Conservation (phyloP, 2,329 filamentous ascomycete genomes). For the Colletotrichum sp. region DNA sequence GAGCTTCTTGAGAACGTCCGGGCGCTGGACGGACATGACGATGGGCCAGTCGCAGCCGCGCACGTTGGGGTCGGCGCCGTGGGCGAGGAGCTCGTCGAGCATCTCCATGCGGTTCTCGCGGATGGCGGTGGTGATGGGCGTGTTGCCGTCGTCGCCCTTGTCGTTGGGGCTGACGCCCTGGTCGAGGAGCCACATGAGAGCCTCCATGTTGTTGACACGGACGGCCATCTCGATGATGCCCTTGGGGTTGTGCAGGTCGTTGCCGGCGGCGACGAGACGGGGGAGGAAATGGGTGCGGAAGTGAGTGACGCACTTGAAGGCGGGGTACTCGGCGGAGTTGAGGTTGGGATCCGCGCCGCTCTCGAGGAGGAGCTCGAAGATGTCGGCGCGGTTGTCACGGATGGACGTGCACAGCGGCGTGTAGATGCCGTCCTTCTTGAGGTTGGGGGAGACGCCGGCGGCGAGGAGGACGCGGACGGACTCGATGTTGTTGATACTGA, state of each 20-base stretch:
- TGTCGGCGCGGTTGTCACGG: slow-evolving; percentile 67
- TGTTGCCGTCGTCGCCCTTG: slow-evolving; percentile 60
- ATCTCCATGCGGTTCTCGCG: slow-evolving; percentile 63
- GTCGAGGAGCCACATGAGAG: slow-evolving; percentile 64
- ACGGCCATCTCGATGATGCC: slow-evolving; percentile 72
- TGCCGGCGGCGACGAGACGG: slow-evolving; percentile 64
- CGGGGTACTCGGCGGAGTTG: slow-evolving; percentile 67
- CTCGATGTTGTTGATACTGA: slow-evolving; percentile 68
- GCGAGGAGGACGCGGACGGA: slow-evolving; percentile 62
- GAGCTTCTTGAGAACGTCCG: slow-evolving; percentile 63
- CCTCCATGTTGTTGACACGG: slow-evolving; percentile 64
- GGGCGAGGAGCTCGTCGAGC: slow-evolving; percentile 61
- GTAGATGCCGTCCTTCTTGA: slow-evolving; percentile 69
- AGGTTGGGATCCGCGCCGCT: slow-evolving; percentile 68
- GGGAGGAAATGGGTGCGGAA: slow-evolving; percentile 66
- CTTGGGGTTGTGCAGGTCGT: slow-evolving; percentile 62
- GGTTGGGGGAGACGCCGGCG: slow-evolving; percentile 64
- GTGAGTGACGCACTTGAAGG: slow-evolving; percentile 73
- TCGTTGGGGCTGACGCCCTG: slow-evolving; percentile 66
- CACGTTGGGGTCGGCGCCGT: slow-evolving; percentile 66
- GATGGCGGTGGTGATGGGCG: slow-evolving; percentile 71
- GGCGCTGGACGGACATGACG: slow-evolving; percentile 70
- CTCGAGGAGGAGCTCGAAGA: slow-evolving; percentile 63
- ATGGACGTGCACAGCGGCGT: slow-evolving; percentile 73
- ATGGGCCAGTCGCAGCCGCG: slow-evolving; percentile 75